Base-by-base conservation (phyloP, 106 monocot species). In the Phalaenopsis equestris region DNA sequence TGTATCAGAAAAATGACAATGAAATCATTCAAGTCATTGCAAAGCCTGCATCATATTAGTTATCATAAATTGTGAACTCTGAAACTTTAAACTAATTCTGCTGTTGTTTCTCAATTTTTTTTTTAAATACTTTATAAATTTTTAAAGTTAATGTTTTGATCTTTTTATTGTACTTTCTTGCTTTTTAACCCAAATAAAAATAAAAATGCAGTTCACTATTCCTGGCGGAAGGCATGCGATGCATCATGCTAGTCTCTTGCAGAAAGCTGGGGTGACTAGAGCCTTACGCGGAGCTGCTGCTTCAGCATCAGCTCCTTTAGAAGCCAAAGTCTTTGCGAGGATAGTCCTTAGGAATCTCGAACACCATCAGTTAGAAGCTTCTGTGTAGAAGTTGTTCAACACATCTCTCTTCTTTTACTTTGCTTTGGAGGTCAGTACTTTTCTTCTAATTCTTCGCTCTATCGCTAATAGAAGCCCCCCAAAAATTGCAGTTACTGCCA, bases 321-420 rank as follows among this genome's bases (percentile, higher is more conserved):
- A 92, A 86, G 98, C 94, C 18, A 98, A 98, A 80, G 84, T 94
- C 48, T 98, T 91, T 76, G 84, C 98, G 38, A 89, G 84, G 67
- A 90, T 93, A 55, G 90, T 98, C 12, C 88, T 92, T 52, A 85
- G 94, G 64, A 92, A 98, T 86, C 89, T 97, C 36, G 94, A 97
- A 78, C 83, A 90, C 55, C 93, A 92, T 76, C 91, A 86, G 78
- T 57, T 75, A 41, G 87, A 89, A 84, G 48, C 84, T 52, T 82
- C 85, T 49, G 10, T 79, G 38, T 87, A 83, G 86, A 83, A 47
- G 6, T 19, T 42, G 4, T 79, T n/a, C 23, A 61, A 75, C 56
- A 47, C 43, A 30, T 30, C 57, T 72, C 23, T 56, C 43, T 46
- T 6, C 55, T 8, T 81, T 21, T 8, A 65, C 64, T 65, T 30